These are phyloP conservation scores for Mitragyna speciosa DNA, from an alignment of 257 asterid genomes.

Conservation along the genomic window DNA sequence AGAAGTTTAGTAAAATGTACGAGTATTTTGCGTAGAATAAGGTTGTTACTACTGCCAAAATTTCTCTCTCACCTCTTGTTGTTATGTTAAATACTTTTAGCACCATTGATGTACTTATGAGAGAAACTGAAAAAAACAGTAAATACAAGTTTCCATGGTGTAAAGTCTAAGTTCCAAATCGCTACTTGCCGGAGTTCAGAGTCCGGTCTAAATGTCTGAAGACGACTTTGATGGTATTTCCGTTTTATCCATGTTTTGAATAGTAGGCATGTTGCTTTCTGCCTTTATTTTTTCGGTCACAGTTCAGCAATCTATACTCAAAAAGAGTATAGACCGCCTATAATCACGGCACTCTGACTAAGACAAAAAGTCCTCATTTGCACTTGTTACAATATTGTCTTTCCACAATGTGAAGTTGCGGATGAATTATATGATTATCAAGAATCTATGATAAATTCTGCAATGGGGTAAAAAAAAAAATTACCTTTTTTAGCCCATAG, in stretches of 20 bases:
- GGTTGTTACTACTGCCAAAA: no score
- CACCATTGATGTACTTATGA: no score
- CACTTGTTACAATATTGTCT: not conserved
- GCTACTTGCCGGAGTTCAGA: not conserved
- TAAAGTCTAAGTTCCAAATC: not conserved
- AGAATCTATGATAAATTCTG: no score
- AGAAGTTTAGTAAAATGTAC: no score
- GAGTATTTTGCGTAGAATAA: no score
- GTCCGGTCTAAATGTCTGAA: not conserved
- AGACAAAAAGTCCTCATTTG: not conserved
- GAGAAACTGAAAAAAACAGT: not conserved
- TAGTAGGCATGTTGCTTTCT: not conserved
- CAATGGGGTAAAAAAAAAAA: no score
- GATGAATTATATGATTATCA: not conserved
- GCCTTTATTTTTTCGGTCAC: not conserved
- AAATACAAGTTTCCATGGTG: not conserved
- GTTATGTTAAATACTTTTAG: no score
- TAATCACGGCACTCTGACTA: not conserved
- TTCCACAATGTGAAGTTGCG: not conserved
- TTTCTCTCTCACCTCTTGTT: no score
- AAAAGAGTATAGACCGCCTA: constrained; percentile 1
- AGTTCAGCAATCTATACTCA: not conserved
- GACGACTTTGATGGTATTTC: not conserved
- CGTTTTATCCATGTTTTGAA: not conserved
- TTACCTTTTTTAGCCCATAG: no score